A percentile compares a stretch with the other conserved stretches of the same genome.
Conservation (phyloP, 352 stramenopile genomes). For the Phytophthora tubulina region DNA sequence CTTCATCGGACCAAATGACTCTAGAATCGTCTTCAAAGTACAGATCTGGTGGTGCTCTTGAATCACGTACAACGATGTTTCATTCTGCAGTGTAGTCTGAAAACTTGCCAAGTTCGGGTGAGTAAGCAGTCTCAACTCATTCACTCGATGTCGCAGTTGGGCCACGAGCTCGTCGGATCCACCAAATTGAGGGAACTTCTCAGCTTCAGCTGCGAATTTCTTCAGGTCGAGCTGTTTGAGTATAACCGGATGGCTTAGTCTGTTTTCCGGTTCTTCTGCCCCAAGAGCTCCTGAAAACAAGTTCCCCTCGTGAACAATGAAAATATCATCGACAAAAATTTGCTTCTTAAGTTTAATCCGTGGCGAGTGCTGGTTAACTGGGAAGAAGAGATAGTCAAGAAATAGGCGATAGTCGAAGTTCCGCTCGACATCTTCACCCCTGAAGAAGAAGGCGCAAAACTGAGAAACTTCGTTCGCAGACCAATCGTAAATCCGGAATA, state of each 20-base stretch:
- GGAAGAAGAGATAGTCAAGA: constrained; percentile 69
- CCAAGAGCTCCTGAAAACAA: constrained; percentile 13
- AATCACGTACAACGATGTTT: constrained; percentile 50
- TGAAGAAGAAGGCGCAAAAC: constrained; percentile 53
- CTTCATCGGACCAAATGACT: constrained; percentile 79
- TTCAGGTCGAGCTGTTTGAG: constrained; percentile 34
- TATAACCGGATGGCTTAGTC: constrained; percentile 4
- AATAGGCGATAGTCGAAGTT: constrained; percentile 60
- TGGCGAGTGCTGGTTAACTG: constrained; percentile 27
- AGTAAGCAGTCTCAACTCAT: constrained; percentile 47
- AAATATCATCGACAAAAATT: constrained; percentile 21
- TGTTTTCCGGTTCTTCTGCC: constrained; percentile 13
- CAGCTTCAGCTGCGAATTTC: constrained; percentile 1
- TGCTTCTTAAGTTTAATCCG: constrained; percentile 36
- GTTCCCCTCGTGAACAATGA: constrained; percentile 30
- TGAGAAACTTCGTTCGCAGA: constrained; percentile 39
- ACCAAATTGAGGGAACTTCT: constrained; percentile 13
- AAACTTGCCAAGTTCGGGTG: constrained; percentile 61
- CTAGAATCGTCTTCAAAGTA: constrained; percentile 65
- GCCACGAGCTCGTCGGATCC: constrained; percentile 10
- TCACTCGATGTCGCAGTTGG: constrained; percentile 45
- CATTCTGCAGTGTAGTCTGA: constrained; percentile 44
- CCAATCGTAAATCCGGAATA: constrained; percentile 48
- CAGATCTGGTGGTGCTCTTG: constrained; percentile 53
- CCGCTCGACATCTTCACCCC: constrained; percentile 24